Conservation (phyloP, 1,139 yeast genomes). For the Dujonia santamariae region DNA sequence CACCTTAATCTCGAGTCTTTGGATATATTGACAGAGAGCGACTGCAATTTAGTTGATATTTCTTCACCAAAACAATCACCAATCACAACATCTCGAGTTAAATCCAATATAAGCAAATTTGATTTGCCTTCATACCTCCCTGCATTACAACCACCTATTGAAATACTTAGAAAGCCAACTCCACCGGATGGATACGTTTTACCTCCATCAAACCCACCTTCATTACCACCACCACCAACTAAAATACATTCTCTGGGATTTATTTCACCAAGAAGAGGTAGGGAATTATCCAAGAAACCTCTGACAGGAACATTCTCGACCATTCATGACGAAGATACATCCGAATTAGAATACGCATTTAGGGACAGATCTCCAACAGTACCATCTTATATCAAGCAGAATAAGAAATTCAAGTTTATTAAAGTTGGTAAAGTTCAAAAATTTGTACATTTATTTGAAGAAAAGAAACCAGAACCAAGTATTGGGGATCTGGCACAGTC, state of each 20-base stretch:
- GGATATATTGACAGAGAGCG: no score
- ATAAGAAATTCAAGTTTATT: conserved; percentile 45
- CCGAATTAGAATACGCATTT: conserved; percentile 32
- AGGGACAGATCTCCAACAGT: conserved; percentile 26
- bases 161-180: neutral
- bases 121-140: no score
- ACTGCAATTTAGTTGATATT: no score
- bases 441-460: conserved; percentile 45
- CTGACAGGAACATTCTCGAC: conserved; percentile 21
- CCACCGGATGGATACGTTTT: neutral
- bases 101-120: no score
- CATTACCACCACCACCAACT: conserved; percentile 3
- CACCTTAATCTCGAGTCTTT: neutral
- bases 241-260: conserved; percentile 2
- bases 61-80: no score
- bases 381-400: conserved; percentile 40
- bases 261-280: conserved; percentile 13
- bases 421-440: conserved; percentile 50
- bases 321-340: conserved; percentile 17
- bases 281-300: conserved; percentile 16
- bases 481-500: neutral
- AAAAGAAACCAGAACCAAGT: conserved; percentile 28
- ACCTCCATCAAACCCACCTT: conserved; percentile 2
- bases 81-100: no score
- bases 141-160: neutral